Evolutionary conservation across 2,329 filamentous ascomycete genomes (phyloP).

Genomic region (Talaromyces sp.): DNA sequence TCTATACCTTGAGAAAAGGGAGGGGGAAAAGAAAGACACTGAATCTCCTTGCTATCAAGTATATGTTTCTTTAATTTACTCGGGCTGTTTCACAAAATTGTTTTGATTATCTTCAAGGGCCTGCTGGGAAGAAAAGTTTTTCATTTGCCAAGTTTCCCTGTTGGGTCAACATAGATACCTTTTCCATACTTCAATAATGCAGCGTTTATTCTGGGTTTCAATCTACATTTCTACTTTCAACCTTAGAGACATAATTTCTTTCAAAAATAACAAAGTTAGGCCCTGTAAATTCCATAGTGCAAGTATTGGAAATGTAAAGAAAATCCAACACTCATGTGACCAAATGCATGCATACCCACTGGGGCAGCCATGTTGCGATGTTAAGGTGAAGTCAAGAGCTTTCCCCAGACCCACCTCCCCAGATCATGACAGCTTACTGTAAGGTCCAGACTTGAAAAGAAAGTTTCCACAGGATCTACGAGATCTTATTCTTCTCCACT

Average conservation of each 20-base stretch:
- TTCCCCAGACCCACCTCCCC: constrained; percentile 14
- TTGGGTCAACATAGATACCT: constrained; percentile 21
- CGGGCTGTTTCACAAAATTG: constrained; percentile 4
- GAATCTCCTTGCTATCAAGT: background rate
- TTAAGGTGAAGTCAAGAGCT: constrained; percentile 1
- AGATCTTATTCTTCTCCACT: constrained; percentile 14
- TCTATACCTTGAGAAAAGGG: background rate
- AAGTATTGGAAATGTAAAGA: too few relatives aligned
- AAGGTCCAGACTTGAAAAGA: background rate
- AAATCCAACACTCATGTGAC: too few relatives aligned
- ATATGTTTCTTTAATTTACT: background rate
- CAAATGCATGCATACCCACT: background rate
- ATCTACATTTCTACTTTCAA: background rate
- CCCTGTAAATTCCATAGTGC: background rate
- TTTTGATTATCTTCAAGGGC: constrained; percentile 1
- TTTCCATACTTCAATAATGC: constrained; percentile 12
- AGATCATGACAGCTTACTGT: constrained; percentile 11
- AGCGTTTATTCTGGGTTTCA: constrained; percentile 14
- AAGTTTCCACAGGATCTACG: constrained; percentile 13
- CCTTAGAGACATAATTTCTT: background rate
- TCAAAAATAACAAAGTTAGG: background rate
- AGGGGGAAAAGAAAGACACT: background rate
- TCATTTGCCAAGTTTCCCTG: constrained; percentile 1
- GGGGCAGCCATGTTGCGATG: background rate
- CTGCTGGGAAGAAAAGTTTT: background rate